Evolutionary conservation across 176 grass and related monocot genomes (phyloP).

Genomic region (Themeda triandra): DNA sequence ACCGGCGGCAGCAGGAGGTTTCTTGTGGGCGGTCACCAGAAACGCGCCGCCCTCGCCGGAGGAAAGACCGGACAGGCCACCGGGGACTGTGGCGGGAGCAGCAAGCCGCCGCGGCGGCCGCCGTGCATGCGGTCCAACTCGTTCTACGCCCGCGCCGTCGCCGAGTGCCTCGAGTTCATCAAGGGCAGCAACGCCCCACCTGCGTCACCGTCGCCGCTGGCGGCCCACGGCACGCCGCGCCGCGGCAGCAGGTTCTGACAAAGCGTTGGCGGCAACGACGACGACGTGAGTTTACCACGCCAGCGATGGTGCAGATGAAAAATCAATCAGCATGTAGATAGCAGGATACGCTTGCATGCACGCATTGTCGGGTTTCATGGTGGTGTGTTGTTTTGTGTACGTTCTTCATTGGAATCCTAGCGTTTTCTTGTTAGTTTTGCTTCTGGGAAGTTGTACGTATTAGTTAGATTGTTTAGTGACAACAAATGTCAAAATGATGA

Average conservation of each 20-base stretch:
- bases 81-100: neutral
- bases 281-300: neutral
- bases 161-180: slow-evolving; percentile 60
- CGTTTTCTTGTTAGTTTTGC: neutral
- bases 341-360: neutral
- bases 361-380: neutral
- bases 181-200: slow-evolving; percentile 48
- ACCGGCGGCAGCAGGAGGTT: neutral
- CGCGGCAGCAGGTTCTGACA: neutral
- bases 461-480: slow-evolving; percentile 17
- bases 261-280: neutral
- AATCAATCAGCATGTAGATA: neutral
- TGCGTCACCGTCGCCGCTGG: neutral
- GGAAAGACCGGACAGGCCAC: neutral
- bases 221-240: neutral
- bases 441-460: no score
- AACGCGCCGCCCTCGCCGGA: neutral
- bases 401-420: neutral
- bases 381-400: neutral
- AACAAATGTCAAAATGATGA: neutral
- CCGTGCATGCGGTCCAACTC: slow-evolving; percentile 56
- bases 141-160: slow-evolving; percentile 51
- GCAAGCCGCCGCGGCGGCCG: slow-evolving; percentile 9
- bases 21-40: neutral
- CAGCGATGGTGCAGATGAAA: neutral